A percentile compares a stretch with the other conserved stretches of the same genome.
Evolutionary conservation across 2,329 filamentous ascomycete species (phyloP).

Genomic region (Aspergillus terreus): DNA sequence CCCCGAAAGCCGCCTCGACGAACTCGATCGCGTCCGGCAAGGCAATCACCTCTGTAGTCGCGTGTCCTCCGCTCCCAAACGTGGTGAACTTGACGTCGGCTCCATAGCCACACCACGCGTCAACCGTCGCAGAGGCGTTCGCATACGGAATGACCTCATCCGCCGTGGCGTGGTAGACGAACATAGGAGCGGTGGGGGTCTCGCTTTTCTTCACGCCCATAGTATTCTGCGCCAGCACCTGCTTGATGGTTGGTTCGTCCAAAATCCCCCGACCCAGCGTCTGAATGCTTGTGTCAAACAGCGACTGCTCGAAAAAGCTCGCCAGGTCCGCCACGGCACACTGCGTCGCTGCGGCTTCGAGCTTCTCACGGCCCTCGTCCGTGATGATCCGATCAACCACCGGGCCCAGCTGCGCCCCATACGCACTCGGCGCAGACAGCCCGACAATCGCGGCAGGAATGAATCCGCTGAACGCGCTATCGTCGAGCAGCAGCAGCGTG

Average conservation of each 20-base stretch:
- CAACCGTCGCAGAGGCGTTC: slow-evolving; percentile 14
- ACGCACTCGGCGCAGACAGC: slow-evolving; percentile 20
- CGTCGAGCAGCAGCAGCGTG: slow-evolving; percentile 19
- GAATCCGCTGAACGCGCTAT: slow-evolving; percentile 23
- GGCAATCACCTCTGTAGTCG: slow-evolving; percentile 20
- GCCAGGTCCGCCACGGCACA: slow-evolving; percentile 17
- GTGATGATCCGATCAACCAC: slow-evolving; percentile 21
- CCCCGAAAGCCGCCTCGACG: slow-evolving; percentile 22
- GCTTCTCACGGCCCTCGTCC: slow-evolving; percentile 8
- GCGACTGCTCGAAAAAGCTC: slow-evolving; percentile 16
- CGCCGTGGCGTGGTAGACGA: slow-evolving; percentile 23
- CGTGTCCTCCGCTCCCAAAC: slow-evolving; percentile 21
- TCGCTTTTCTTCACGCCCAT: slow-evolving; percentile 19
- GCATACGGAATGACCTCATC: slow-evolving; percentile 25
- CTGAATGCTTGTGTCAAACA: slow-evolving; percentile 21
- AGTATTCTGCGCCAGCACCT: slow-evolving; percentile 2
- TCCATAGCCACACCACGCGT: slow-evolving; percentile 21
- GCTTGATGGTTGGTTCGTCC: neutral
- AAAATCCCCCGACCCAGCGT: slow-evolving; percentile 9
- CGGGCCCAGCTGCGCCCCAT: slow-evolving; percentile 19
- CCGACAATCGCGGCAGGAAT: slow-evolving; percentile 22
- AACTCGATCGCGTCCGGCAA: slow-evolving; percentile 19
- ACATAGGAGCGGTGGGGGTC: slow-evolving; percentile 22
- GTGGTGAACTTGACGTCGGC: slow-evolving; percentile 23
- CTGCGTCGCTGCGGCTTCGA: slow-evolving; percentile 13